These are phyloP conservation scores for Lojkania enalia DNA, from an alignment of 2,329 filamentous ascomycete genomes.

Conservation along the genomic window DNA sequence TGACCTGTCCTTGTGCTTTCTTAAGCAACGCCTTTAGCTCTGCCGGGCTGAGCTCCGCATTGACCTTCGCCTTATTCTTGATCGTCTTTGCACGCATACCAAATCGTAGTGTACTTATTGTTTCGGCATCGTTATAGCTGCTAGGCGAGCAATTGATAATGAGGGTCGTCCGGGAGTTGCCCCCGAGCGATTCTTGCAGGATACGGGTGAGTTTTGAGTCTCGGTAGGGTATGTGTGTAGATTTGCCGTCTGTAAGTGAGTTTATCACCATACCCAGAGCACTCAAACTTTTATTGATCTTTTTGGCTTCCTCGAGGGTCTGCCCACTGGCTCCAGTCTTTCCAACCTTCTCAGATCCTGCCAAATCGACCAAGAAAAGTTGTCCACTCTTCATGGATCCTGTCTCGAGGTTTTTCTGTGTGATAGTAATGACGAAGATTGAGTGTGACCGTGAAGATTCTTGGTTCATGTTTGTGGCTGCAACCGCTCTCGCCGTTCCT, in stretches of 20 bases:
- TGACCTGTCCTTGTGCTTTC: conserved; percentile 87
- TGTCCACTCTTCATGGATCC: conserved; percentile 95
- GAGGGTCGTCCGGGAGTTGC: conserved; percentile 96
- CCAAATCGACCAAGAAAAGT: conserved; percentile 96
- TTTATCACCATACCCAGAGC: conserved; percentile 99
- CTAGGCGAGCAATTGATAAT: conserved; percentile 99
- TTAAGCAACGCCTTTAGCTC: conserved; percentile 92
- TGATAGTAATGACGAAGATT: conserved; percentile 95
- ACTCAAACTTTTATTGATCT: conserved; percentile 99
- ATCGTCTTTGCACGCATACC: conserved; percentile 97
- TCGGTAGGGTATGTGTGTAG: conserved; percentile 91
- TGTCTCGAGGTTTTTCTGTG: conserved; percentile 96
- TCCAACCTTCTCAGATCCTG: conserved; percentile 96
- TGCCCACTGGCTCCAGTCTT: conserved; percentile 98
- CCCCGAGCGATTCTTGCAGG: conserved; percentile 92
- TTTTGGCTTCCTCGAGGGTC: conserved; percentile 97
- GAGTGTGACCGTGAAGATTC: conserved; percentile 98
- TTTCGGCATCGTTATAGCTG: conserved; percentile 97
- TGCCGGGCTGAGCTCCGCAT: conserved; percentile 91
- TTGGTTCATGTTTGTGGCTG: conserved; percentile 98
- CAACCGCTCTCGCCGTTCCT: conserved; percentile 85
- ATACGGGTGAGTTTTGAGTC: conserved; percentile 98
- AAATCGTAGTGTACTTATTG: conserved; percentile 86
- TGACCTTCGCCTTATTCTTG: conserved; percentile 99
- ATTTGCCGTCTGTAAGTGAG: conserved; percentile 94